Evolutionary conservation across 441 rosid genomes (phyloP), one percentile per base, ranked within the genome.

Genomic region (Metrosideros polymorpha): DNA sequence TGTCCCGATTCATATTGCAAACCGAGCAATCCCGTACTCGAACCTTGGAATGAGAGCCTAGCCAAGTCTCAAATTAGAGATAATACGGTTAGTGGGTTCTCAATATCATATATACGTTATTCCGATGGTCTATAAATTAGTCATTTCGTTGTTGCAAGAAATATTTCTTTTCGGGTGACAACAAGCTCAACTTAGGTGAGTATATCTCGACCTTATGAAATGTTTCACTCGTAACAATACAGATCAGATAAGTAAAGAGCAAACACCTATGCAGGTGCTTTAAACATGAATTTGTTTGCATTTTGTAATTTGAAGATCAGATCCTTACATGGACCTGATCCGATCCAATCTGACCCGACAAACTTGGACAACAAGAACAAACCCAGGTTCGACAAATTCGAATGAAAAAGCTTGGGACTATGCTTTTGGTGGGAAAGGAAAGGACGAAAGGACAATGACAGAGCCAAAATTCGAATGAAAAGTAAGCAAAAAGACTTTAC

Each of bases 41-140:
- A 39, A 71, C 2, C 15, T 25, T 56, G 2, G 1, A 5, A 56
- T 12, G 6, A 25, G 7, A 12, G 29, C 3, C 6, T 13, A 10
- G 0, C 47, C 17, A 0, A 39, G 39, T 39, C n/a, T 71, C 1
- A 0, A 1, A 24, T 39, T 39, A 42, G 17, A 71, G n/a, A 39
- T 0, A 4, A 39, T 39, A 22, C 2, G 22, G 39, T 0, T 71
- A 6, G 7, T 17, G 6, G 3, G 6, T 63, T 63, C 12, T 32
- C 1, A 4, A 63, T 19, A 18, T 63, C 43, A 4, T 1, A 14
- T 0, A 3, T 19, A 19, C 18, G 13, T 63, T 35, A 19, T 32
- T 32, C 6, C 3, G 6, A 35, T 5, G n/a, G 5, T 39, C 2
- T 5, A 14, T 29, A 14, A 6, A 35, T 22, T 3, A 12, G n/a